Percentiles rank a stretch among this genome's conserved stretches.
Conservation (phyloP, 441 rosid genomes). For the Populus tomentosa region DNA sequence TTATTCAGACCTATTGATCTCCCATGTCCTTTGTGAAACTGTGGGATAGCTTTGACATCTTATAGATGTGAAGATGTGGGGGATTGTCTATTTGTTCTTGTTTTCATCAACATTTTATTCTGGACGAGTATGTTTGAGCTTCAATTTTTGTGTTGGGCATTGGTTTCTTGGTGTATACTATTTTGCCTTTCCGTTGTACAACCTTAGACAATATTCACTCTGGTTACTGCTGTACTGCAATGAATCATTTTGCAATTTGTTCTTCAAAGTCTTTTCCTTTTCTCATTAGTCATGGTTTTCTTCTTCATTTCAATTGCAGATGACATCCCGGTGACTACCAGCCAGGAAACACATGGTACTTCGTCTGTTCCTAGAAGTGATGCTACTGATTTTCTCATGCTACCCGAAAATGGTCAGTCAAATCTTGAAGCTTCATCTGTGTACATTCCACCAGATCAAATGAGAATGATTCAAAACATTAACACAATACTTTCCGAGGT, state of each 20-base stretch:
- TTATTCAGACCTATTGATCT: not conserved
- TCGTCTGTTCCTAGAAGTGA: conserved; percentile 33
- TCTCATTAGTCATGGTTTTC: conserved; percentile 1
- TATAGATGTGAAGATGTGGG: not conserved
- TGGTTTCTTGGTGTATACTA: not conserved
- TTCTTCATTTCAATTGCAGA: conserved; percentile 28
- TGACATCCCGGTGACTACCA: conserved; percentile 31
- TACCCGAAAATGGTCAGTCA: conserved; percentile 40
- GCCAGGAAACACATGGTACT: conserved; percentile 33
- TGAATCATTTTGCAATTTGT: not conserved
- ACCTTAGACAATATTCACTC: not conserved
- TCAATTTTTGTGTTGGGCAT: not conserved
- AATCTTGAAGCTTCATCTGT: conserved; percentile 47
- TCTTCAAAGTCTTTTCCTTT: conserved; percentile 8
- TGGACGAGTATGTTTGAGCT: not conserved
- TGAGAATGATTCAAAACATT: conserved; percentile 70
- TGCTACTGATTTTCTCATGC: conserved; percentile 31
- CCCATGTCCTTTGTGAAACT: not conserved
- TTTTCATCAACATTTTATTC: not conserved
- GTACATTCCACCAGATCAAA: conserved; percentile 76
- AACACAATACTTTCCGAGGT: conserved; percentile 78
- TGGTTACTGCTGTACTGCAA: not conserved
- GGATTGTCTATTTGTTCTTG: not conserved
- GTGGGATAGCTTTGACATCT: not conserved
- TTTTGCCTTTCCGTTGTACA: not conserved